Conservation (phyloP, 2,329 filamentous ascomycete species). For the Cyanodermella asteris region DNA sequence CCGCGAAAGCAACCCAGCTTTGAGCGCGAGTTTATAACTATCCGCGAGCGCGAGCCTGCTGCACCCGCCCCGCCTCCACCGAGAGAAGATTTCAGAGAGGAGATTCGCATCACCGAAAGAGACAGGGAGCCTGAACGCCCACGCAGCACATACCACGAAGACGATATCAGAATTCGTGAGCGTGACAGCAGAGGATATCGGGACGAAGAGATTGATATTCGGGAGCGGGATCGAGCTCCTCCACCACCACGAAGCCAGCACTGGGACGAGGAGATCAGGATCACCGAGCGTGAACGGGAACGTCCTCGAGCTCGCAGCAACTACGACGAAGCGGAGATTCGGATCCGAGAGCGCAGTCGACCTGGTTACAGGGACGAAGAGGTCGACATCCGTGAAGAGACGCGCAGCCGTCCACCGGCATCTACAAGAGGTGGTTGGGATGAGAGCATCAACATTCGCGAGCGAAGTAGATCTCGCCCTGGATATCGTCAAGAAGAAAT, state of each 20-base stretch:
- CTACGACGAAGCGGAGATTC: no score
- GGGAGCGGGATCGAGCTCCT: slow-evolving; percentile 9
- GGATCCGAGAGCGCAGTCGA: no score
- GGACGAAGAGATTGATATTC: slow-evolving; percentile 16
- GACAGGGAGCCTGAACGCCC: no score
- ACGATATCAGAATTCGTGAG: no score
- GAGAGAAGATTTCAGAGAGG: slow-evolving; percentile 7
- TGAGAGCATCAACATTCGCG: slow-evolving; percentile 9
- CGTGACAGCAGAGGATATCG: no score
- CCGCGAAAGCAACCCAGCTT: slow-evolving; percentile 11
- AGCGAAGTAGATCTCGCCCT: slow-evolving; percentile 2
- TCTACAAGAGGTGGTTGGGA: slow-evolving; percentile 6
- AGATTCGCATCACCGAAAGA: slow-evolving; percentile 11
- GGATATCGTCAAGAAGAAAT: slow-evolving; percentile 7
- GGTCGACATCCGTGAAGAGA: slow-evolving; percentile 15
- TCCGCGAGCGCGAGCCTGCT: slow-evolving; percentile 17
- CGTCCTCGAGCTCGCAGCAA: no score
- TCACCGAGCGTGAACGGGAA: no score
- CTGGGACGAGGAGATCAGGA: no score
- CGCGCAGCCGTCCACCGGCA: slow-evolving; percentile 8
- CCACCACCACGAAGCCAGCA: no score
- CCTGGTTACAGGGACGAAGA: slow-evolving; percentile 12
- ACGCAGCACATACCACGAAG: no score
- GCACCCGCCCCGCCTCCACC: no score
- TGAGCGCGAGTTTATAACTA: slow-evolving; percentile 18